Evolutionary conservation across 2,329 filamentous ascomycete species (phyloP).

Genomic region (Ophiostoma himal-ulmi): DNA sequence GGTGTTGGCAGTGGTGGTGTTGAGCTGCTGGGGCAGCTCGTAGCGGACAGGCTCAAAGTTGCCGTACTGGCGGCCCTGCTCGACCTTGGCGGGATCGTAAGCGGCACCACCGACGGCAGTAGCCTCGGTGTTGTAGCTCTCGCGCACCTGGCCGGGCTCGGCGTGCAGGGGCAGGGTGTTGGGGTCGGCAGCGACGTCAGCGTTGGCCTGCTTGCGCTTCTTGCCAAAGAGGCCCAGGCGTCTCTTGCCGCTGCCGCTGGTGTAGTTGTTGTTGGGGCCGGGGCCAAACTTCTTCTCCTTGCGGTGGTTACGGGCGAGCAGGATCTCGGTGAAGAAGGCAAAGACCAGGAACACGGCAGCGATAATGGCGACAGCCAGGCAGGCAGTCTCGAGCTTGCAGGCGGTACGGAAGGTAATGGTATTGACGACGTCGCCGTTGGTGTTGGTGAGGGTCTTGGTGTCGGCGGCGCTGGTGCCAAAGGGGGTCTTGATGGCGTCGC

Average conservation of each 20-base stretch:
- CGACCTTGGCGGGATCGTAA: constrained; percentile 10
- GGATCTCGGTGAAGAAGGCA: constrained; percentile 29
- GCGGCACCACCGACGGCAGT: constrained; percentile 29
- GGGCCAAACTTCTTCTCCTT: constrained; percentile 40
- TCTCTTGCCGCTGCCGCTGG: constrained; percentile 33
- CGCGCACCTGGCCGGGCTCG: constrained; percentile 28
- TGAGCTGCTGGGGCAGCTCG: constrained; percentile 14
- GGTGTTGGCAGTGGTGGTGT: neutral
- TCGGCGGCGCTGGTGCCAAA: constrained; percentile 59
- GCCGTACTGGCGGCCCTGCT: constrained; percentile 14
- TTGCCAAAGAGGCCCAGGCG: constrained; percentile 33
- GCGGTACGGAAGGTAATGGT: constrained; percentile 45
- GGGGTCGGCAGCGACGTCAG: constrained; percentile 26
- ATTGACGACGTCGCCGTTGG: constrained; percentile 47
- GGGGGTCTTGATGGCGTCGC: constrained; percentile 54
- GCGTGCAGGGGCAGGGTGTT: constrained; percentile 35
- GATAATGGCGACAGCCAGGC: constrained; percentile 71
- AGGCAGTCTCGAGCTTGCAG: constrained; percentile 71
- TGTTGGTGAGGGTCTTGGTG: constrained; percentile 43
- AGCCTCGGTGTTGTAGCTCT: constrained; percentile 36
- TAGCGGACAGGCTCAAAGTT: constrained; percentile 14
- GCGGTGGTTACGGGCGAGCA: constrained; percentile 31
- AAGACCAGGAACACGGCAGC: constrained; percentile 46
- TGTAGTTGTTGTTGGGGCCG: constrained; percentile 39
- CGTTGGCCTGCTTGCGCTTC: constrained; percentile 25